These are phyloP conservation scores for Zanthoxylum bungeanum DNA, from an alignment of 345 rosid genomes.

Conservation along the genomic window DNA sequence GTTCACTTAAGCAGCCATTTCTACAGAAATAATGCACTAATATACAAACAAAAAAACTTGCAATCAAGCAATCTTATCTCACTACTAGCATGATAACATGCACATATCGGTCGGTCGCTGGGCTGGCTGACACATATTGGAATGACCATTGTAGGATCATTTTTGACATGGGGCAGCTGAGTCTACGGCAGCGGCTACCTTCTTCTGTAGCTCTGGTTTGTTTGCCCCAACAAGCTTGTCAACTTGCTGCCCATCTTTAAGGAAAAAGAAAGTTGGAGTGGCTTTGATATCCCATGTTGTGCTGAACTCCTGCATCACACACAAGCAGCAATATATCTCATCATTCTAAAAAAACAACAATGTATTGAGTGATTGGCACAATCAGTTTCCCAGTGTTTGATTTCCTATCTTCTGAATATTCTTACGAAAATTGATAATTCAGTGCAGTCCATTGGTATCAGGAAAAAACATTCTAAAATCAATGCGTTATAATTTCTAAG, in stretches of 20 bases:
- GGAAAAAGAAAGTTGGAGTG: conserved; percentile 87
- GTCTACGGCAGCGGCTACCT: conserved; percentile 46
- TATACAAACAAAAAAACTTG: neutral
- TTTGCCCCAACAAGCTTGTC: conserved; percentile 89
- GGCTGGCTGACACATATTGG: neutral
- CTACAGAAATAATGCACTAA: neutral
- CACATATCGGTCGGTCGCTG: neutral
- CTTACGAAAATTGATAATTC: neutral
- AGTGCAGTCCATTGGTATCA: neutral
- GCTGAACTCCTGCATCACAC: conserved; percentile 66
- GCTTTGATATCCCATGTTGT: conserved; percentile 84
- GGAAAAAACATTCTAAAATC: neutral
- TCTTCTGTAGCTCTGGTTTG: conserved; percentile 80
- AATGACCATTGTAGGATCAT: neutral
- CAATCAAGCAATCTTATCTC: neutral
- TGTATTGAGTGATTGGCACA: neutral
- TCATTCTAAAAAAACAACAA: neutral
- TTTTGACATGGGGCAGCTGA: conserved; percentile 21
- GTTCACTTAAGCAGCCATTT: neutral
- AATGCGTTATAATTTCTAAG: neutral
- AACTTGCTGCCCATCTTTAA: conserved; percentile 71
- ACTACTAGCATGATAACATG: neutral
- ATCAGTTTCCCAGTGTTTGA: neutral
- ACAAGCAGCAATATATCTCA: neutral
- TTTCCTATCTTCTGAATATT: neutral